Evolutionary conservation across 2,329 filamentous ascomycete species (phyloP), one percentile per base, ranked within the genome.

Genomic region (Neonectria hederae): DNA sequence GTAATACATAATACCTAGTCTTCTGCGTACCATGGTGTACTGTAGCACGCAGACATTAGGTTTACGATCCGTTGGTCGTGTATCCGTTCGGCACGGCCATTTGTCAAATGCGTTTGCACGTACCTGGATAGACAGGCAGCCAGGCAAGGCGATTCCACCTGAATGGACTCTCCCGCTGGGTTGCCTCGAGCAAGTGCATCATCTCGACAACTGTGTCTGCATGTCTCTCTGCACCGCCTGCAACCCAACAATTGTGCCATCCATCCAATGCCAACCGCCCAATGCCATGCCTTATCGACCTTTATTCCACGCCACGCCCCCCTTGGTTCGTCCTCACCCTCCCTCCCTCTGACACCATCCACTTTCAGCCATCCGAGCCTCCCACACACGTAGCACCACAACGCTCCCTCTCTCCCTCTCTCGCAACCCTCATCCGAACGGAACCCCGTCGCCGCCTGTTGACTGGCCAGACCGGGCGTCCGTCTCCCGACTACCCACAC

Each of bases 291-390:
- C 42, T 26, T 49, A 43, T 26, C 43, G 24, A 22, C 54, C 48
- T 54, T 54, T 54, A 42, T 30, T 3, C 60, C 60, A 49, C 53
- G 32, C 38, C 28, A 28, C 28, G 28, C 28, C 28, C 28, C 52
- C 24, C 53, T 28, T 38, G 4, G 14, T 8, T 38, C 35, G 7
- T 38, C 45, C 35, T 45, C 26, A 46, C 46, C 35, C 43, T 43
- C 42, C 22, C 24, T 24, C 45, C 43, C 51, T 28, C 24, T 26
- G 22, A 32, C 22, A 35, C 30, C 46, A 42, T 53, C 60, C 49
- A 63, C 42, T 60, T 45, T 58, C 30, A 57, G 61, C 61, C 49
- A 64, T 52, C 42, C 60, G 53, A 63, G 59, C 32, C 48, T 55
- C 65, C 63, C 52, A 55, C 54, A 42, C 58, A 14, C 51, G 65